Conservation (phyloP, 1,284 basidiomycete genomes). For the Apiotrichum sp. region DNA sequence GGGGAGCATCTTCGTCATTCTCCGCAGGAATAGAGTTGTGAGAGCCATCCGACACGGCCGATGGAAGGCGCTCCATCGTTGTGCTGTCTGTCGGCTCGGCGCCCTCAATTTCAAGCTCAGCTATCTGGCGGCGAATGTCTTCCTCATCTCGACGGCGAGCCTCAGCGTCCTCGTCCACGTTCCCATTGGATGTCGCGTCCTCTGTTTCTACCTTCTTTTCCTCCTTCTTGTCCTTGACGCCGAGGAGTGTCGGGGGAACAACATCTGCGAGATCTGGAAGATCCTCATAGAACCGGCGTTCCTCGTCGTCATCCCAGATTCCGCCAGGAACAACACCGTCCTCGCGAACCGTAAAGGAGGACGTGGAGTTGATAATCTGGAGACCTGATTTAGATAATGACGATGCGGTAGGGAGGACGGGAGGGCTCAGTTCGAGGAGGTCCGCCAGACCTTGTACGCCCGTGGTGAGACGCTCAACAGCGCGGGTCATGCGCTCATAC, state of each 20-base stretch:
- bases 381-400: constrained; percentile 43
- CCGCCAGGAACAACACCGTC: constrained; percentile 59
- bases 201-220: constrained; percentile 24
- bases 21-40: background rate
- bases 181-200: constrained; percentile 18
- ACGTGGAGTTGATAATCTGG: constrained; percentile 49
- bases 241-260: constrained; percentile 79
- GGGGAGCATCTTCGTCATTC: constrained; percentile 44
- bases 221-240: constrained; percentile 59
- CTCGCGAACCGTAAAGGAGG: constrained; percentile 53
- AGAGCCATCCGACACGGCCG: constrained; percentile 9
- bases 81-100: constrained; percentile 3
- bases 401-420: constrained; percentile 69
- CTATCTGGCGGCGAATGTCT: constrained; percentile 48
- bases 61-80: constrained; percentile 14
- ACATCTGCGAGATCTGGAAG: constrained; percentile 84
- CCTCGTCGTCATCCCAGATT: constrained; percentile 99
- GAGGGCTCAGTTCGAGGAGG: constrained; percentile 71
- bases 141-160: constrained; percentile 49
- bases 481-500: constrained; percentile 96
- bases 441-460: constrained; percentile 88
- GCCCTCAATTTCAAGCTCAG: constrained; percentile 33
- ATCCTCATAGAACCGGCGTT: constrained; percentile 89
- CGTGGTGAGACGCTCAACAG: constrained; percentile 81
- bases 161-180: constrained; percentile 19